These are phyloP conservation scores for Leccinum pellstonianum DNA, from an alignment of 768 basidiomycete genomes.

Conservation along the genomic window DNA sequence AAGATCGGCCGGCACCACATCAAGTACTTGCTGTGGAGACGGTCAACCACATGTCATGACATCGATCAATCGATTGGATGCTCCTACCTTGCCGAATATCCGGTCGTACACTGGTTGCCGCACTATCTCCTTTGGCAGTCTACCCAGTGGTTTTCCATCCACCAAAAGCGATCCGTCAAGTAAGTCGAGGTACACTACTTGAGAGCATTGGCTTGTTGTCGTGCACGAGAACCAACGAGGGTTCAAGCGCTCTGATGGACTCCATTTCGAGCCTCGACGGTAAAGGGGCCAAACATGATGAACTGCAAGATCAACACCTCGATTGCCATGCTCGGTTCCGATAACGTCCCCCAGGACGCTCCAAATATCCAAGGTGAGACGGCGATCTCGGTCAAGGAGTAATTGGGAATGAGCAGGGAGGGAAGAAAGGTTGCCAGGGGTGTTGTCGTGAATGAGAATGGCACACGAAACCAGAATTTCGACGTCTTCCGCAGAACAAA, in stretches of 20 bases:
- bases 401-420: constrained; percentile 10
- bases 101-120: constrained; percentile 16
- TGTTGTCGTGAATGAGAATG: constrained; percentile 8
- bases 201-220: constrained; percentile 19
- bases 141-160: constrained; percentile 25
- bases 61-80: not conserved
- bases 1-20: constrained; percentile 20
- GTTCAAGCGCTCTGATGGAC: not conserved
- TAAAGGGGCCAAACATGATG: not conserved
- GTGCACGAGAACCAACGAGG: constrained; percentile 20
- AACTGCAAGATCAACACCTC: constrained; percentile 20
- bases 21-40: constrained; percentile 13
- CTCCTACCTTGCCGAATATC: constrained; percentile 23
- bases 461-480: not conserved
- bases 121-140: constrained; percentile 20
- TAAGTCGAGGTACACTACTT: constrained; percentile 23
- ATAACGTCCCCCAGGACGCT: constrained; percentile 6
- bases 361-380: not conserved
- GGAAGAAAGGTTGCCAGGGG: constrained; percentile 7
- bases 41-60: not conserved
- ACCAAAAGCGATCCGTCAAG: constrained; percentile 25
- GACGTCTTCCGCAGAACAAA: not conserved
- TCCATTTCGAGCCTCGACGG: not conserved
- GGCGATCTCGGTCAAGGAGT: constrained; percentile 31
- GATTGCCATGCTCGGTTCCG: not conserved